Evolutionary conservation across 2,329 filamentous ascomycete genomes (phyloP), one percentile per base, ranked within the genome.

Genomic region (Aspergillus tubingensis): DNA sequence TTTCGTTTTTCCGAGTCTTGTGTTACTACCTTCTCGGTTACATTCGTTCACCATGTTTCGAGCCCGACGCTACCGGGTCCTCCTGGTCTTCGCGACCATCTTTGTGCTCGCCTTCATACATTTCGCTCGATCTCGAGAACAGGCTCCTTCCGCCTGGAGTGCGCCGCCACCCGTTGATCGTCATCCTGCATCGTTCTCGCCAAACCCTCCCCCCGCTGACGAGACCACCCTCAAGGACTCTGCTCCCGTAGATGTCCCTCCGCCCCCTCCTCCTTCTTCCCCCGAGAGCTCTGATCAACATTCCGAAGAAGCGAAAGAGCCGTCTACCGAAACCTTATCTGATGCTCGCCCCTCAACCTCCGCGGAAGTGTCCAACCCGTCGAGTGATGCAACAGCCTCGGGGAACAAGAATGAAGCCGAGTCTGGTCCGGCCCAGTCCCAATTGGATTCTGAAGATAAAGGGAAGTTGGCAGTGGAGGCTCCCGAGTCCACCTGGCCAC

Each of bases 61-160:
- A 57, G 67, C 80, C 62, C 80, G 81, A 56, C 78, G 81, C 65
- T 83, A 82, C 67, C 77, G 81, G 59, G 67, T 79, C 36, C 79
- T 80, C 57, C 63, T 82, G 55, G 65, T 79, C 39, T 79, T 82
- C 58, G 78, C 79, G 32, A 69, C 77, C 57, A 70, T 80, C 57
- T 70, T 77, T 17, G 65, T 80, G 41, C 68, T 81, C 43, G 70
- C 80, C 3, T 72, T 86, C 56, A 80, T 86, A 67, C 82, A 82
- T 65, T 85, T 86, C 64, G 73, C 77, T 36, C 75, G 76, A 52
- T 78, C 81, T 60, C 76, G 75, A 60, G 72, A 79, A 58, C 79
- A 60, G 27, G 38, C 62, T 19, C 54, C 61, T 27, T 49, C 60
- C 56, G 23, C 43, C 54, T 56, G 54, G 36, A 57, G 58, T 62